Evolutionary conservation across 192 early-diverging fungal genomes (phyloP), one percentile per base, ranked within the genome.

Genomic region (Cladochytrium replicatum): DNA sequence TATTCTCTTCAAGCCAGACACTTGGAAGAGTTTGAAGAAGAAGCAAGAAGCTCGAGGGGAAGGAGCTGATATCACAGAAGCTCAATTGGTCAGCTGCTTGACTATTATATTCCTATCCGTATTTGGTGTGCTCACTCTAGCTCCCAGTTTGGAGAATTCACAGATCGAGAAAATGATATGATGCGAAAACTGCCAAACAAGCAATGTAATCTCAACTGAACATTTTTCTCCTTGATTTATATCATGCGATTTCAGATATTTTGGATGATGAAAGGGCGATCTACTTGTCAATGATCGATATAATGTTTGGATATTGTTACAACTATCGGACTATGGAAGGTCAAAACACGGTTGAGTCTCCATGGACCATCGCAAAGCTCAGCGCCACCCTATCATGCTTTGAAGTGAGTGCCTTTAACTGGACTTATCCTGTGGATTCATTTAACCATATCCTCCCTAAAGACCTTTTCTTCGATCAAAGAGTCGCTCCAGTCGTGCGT

Each of bases 241-340:
- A 15, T 50, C 22, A 6, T 26, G 37, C 15, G 15, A 9, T 6
- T 52, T 19, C 32, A 85, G 78, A 84, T 53, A 56, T 88, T 6
- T 41, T 89, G 9, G 67, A 78, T 17, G 67, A 88, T 44, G 69
- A 74, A 24, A 58, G 56, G 11, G 26, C 48, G 9, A 46, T 84
- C 0, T 99, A 99, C 57, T 63, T 96, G 17, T 84, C 87, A 0
- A 61, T 99, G 15, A 80, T 99, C 7, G 95, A 99, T 55, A 66
- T 99, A 27, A 29, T 95, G 2, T 99, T 87, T 64, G 87, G 88
- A 0, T 94, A 94, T 66, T 77, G 79, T 25, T 93, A 92, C 52
- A 86, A 99, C 51, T 64, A 84, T 38, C 85, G 95, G 3, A 78
- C 78, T 0, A 88, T 81, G 9, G 74, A 82, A 48, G 89, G 86